phyloP scores from a whole-genome alignment of 768 basidiomycete genomes.

The Auricularia cornea region DNA sequence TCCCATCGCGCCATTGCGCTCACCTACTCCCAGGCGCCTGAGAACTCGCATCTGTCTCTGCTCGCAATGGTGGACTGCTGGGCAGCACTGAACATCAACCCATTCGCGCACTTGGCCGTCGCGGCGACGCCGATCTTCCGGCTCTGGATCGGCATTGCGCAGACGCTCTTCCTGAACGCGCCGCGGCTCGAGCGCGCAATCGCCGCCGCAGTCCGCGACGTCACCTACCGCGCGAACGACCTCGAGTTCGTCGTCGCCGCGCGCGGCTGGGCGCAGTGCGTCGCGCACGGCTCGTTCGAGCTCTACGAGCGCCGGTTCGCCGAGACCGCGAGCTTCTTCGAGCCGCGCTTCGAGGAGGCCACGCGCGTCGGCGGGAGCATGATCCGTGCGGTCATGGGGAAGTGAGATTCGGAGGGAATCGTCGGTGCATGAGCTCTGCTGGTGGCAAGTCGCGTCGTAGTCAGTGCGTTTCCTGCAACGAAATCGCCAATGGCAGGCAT shows the following conservation, averaged over 20 bases:
- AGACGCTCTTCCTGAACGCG: constrained; percentile 79
- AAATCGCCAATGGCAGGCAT: no score
- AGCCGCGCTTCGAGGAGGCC: constrained; percentile 80
- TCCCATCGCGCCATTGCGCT: neutral
- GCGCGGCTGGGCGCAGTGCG: constrained; percentile 92
- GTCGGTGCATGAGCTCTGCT: no score
- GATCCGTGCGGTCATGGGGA: constrained; percentile 63
- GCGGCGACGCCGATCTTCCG: constrained; percentile 96
- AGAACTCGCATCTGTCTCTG: constrained; percentile 87
- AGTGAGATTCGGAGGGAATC: no score
- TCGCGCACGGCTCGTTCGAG: constrained; percentile 87
- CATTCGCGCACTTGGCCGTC: constrained; percentile 83
- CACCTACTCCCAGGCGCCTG: constrained; percentile 24
- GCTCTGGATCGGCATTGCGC: constrained; percentile 94
- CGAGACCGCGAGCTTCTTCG: constrained; percentile 75
- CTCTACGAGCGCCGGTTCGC: constrained; percentile 75
- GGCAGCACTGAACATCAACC: constrained; percentile 79
- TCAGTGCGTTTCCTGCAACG: no score
- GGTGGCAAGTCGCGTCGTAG: no score
- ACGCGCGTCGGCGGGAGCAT: constrained; percentile 75
- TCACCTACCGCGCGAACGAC: constrained; percentile 63
- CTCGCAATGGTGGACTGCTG: constrained; percentile 99
- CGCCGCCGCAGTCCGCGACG: constrained; percentile 64
- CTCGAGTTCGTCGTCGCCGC: constrained; percentile 91
- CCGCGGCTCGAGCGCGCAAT: constrained; percentile 60